Evolutionary conservation across 495 filamentous ascomycete genomes (phyloP).

Genomic region (Neurospora intermedia): DNA sequence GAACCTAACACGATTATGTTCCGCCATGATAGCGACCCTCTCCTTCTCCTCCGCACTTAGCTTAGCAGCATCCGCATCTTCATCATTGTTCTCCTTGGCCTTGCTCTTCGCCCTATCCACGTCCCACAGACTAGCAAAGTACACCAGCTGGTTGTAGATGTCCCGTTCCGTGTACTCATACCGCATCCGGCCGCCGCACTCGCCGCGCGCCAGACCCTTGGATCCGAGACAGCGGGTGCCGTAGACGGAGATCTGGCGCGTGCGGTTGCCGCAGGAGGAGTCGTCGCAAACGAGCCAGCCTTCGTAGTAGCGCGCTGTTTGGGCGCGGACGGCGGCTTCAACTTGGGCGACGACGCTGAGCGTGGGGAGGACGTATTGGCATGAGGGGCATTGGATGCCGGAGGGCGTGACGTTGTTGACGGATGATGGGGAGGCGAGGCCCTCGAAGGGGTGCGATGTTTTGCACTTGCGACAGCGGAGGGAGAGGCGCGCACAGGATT

Average conservation of each 20-base stretch:
- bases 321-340: constrained; percentile 67
- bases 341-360: constrained; percentile 75
- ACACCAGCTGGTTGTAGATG: constrained; percentile 89
- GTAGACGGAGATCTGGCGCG: constrained; percentile 84
- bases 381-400: constrained; percentile 64
- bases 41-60: constrained; percentile 33
- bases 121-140: constrained; percentile 78
- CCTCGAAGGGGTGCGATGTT: constrained; percentile 58
- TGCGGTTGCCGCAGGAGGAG: constrained; percentile 71
- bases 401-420: constrained; percentile 49
- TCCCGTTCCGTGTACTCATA: constrained; percentile 83
- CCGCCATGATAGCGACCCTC: constrained; percentile 56
- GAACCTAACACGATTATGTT: constrained; percentile 71
- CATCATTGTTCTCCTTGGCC: constrained; percentile 21
- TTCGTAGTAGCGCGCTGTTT: constrained; percentile 78
- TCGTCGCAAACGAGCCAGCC: constrained; percentile 89
- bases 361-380: constrained; percentile 49
- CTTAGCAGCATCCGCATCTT: constrained; percentile 22
- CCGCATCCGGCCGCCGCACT: constrained; percentile 77
- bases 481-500: constrained; percentile 58
- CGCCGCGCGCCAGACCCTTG: constrained; percentile 58
- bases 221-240: constrained; percentile 84
- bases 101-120: constrained; percentile 65
- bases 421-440: constrained; percentile 41
- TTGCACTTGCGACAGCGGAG: constrained; percentile 79